A percentile compares a stretch with the other conserved stretches of the same genome.
phyloP scores from a whole-genome alignment of 306 rosid species.

The Oxytropis ochrocephala region DNA sequence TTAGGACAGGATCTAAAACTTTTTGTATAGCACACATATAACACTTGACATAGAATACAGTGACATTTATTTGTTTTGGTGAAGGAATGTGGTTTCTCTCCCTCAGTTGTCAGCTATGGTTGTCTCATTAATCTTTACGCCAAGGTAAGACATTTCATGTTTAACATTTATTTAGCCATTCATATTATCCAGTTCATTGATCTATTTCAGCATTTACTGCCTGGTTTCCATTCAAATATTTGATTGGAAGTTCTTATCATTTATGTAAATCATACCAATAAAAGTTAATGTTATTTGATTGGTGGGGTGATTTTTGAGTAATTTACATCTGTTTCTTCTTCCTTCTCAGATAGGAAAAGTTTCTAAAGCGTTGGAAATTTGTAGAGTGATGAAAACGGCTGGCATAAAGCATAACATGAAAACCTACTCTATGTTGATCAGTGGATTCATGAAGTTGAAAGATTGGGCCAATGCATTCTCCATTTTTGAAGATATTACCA shows the following conservation, averaged over 20 bases:
- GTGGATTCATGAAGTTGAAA: slow-evolving; percentile 80
- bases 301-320: not conserved
- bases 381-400: slow-evolving; percentile 62
- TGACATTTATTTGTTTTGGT: slow-evolving; percentile 11
- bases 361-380: slow-evolving; percentile 76
- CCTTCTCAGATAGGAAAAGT: slow-evolving; percentile 79
- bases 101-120: slow-evolving; percentile 85
- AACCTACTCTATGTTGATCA: slow-evolving; percentile 94
- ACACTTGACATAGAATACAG: not conserved
- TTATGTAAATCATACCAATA: not conserved
- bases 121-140: slow-evolving; percentile 84
- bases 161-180: slow-evolving; percentile 1
- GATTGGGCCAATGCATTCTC: slow-evolving; percentile 98
- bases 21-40: too few species aligned
- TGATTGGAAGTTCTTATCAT: slow-evolving; percentile 2
- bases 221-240: slow-evolving; percentile 11
- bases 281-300: not conserved
- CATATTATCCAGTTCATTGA: not conserved
- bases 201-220: not conserved
- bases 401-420: slow-evolving; percentile 90
- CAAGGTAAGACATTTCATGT: slow-evolving; percentile 47
- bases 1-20: not conserved
- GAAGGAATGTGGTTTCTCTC: slow-evolving; percentile 95
- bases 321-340: slow-evolving; percentile 7
- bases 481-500: slow-evolving; percentile 67